Base-by-base conservation (phyloP, 2,329 filamentous ascomycete genomes). In the Colletotrichum viniferum region DNA sequence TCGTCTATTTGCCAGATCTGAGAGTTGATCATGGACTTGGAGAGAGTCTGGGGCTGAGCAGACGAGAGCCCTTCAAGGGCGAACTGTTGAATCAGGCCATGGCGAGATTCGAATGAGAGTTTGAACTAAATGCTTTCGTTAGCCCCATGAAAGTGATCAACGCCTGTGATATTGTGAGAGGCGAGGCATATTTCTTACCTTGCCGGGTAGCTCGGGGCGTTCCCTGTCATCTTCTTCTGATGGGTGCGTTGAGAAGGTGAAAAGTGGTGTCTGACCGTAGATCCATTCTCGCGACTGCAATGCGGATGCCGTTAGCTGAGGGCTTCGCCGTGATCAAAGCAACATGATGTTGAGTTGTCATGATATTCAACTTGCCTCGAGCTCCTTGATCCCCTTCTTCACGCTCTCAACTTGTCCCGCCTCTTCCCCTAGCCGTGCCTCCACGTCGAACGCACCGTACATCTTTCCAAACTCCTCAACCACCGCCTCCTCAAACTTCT, bases 201-300 rank as follows among this genome's bases (percentile, higher is more conserved):
- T 83, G 14, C 84, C 81, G 1, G 90, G 89, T 14, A 90, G 76
- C 0, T 82, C 79, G 1, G 91, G 90, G 52, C 91, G 86, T 74
- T 88, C 84, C 71, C 92, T 85, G 71, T 90, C 86, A 84, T 94
- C 88, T 56, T 91, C 86, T 77, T 91, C 86, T 77, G 88, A 89
- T 48, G 93, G 84, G 82, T 90, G 86, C 5, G 90, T 92, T 5
- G 91, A 92, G 78, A 96, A 92, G 9, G 90, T 92, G 82, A 98
- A 98, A 71, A 93, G 93, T 2, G 96, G 96, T 3, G 96, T 98
- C 85, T 98, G 96, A 4, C 91, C 91, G 84, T 94, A 98, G 73
- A 94, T 93, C 95, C 96, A 98, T 13, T 92, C 90, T 5, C 86
- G 84, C 0, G 92, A 93, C 89, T 92, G 78, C 48, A 79, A 64